Conservation (phyloP, 1,139 yeast species). For the Pichia inconspicua region DNA sequence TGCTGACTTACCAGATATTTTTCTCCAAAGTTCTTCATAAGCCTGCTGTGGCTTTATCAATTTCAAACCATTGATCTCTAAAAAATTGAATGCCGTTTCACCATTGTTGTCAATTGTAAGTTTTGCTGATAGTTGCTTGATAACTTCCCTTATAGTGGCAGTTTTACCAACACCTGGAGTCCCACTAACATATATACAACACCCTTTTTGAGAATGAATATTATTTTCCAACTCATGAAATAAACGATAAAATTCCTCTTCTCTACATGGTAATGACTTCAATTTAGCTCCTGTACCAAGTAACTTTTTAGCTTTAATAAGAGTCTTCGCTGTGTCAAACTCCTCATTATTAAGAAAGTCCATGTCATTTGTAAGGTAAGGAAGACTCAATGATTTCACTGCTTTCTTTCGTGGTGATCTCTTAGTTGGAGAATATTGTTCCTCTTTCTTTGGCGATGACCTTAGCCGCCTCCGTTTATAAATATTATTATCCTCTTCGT, state of each 20-base stretch:
- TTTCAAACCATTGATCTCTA: constrained; percentile 89
- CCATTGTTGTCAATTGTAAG: constrained; percentile 34
- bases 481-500: neutral
- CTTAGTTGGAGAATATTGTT: constrained; percentile 7
- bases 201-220: constrained; percentile 63
- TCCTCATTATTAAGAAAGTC: constrained; percentile 11
- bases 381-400: constrained; percentile 11
- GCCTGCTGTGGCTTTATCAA: constrained; percentile 79
- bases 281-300: constrained; percentile 61
- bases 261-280: constrained; percentile 76
- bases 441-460: neutral
- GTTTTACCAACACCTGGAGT: constrained; percentile 99
- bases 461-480: neutral
- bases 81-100: constrained; percentile 55
- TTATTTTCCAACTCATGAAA: constrained; percentile 70
- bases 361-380: constrained; percentile 13
- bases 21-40: constrained; percentile 76
- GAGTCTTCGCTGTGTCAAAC: constrained; percentile 25
- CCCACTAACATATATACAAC: constrained; percentile 87
- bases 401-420: constrained; percentile 26
- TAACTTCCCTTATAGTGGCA: constrained; percentile 82
- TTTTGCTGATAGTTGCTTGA: constrained; percentile 48
- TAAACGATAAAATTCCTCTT: constrained; percentile 70
- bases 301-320: constrained; percentile 48
- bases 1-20: constrained; percentile 54